Base-by-base conservation (phyloP, 208 protist genomes). In the Trypanosoma melophagium region DNA sequence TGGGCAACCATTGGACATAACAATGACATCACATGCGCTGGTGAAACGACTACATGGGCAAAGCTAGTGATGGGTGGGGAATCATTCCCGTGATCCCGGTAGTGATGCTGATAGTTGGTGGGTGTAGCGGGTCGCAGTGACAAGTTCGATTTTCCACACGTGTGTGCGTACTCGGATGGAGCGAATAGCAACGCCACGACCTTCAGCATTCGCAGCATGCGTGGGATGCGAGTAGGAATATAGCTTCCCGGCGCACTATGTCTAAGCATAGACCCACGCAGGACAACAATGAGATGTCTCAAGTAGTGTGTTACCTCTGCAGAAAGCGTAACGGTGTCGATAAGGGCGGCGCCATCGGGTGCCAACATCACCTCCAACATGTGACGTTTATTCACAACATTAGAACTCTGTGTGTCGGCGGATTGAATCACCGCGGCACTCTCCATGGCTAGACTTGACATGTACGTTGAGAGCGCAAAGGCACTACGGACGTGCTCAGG, bases 381-480 rank as follows among this genome's bases (percentile, higher is more conserved):
- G 71, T 89, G 74, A 5, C 69, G 69, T 64, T 85, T 89, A 70
- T 93, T 89, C 21, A 96, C 80, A 31, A 96, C 81, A 51, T 80
- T 94, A 0, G 87, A 94, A 7, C 61, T 74, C 19, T 61, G 61
- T 41, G 62, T 47, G 52, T 79, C 84, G 57, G 67, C 74, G 3
- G 65, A 83, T 73, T 93, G 90, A 69, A 96, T 77, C 58, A 96
- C 83, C 57, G 82, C 83, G 14, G 86, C 79, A 47, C 86, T 90
- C 40, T 96, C 87, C 72, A 91, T 90, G n/a, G 86, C 71, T 21
- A 87, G 62, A 0, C 58, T 67, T 1, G 90, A 96, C 71, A 96
- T 81, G 70, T 85, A 94, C 4, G 80, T 87, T 35, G 90, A 96
- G n/a, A 96, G 80, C 2, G 84, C 75, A 64, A 96, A 96, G 17